phyloP scores from a whole-genome alignment of 2,329 filamentous ascomycete genomes.

The Fusarium domesticum region DNA sequence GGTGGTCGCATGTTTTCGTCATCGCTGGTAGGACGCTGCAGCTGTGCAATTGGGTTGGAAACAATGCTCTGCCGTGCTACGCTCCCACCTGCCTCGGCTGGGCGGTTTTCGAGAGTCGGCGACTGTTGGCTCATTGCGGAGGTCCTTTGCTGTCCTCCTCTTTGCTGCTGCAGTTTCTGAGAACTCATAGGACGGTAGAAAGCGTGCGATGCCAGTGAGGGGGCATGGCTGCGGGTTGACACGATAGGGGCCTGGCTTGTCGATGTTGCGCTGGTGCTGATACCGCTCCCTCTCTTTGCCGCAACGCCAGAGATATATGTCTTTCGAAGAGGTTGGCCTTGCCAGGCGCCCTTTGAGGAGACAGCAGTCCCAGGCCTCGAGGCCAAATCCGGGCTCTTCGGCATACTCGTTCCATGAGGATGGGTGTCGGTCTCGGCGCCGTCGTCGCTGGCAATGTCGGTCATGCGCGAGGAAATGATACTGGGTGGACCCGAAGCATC shows the following conservation, averaged over 20 bases:
- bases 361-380: constrained; percentile 54
- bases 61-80: constrained; percentile 54
- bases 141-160: constrained; percentile 55
- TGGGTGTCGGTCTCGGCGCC: constrained; percentile 43
- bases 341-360: constrained; percentile 47
- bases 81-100: constrained; percentile 45
- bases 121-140: constrained; percentile 39
- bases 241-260: constrained; percentile 56
- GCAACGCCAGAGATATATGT: constrained; percentile 42
- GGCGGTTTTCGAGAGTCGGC: constrained; percentile 38
- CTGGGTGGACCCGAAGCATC: constrained; percentile 54
- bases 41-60: constrained; percentile 44
- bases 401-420: constrained; percentile 25
- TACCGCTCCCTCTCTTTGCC: constrained; percentile 43
- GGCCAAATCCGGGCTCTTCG: constrained; percentile 40
- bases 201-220: constrained; percentile 80
- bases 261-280: constrained; percentile 48
- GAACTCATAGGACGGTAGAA: constrained; percentile 98
- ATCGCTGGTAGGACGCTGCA: constrained; percentile 30
- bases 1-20: constrained; percentile 58
- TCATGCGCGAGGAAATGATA: constrained; percentile 71
- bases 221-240: constrained; percentile 81
- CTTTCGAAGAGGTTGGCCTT: constrained; percentile 55
- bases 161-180: constrained; percentile 86
- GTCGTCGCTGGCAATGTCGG: constrained; percentile 59